Evolutionary conservation across 331 rosid species (phyloP).

Genomic region (Quercus phellos): DNA sequence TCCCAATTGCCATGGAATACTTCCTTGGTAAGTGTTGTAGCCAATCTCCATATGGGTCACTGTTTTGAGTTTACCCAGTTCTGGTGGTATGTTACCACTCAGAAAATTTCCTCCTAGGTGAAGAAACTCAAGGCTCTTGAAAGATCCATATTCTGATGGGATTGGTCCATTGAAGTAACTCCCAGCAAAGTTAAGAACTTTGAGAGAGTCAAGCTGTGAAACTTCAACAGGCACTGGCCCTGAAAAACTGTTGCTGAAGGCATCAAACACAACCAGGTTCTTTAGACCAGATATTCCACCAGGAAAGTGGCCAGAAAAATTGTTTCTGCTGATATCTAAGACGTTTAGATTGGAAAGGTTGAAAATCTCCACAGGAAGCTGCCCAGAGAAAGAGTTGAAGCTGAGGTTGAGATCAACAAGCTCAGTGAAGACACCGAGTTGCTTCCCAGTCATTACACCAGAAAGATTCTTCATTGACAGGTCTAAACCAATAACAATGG

Average conservation of each 20-base stretch:
- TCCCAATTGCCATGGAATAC: conserved; percentile 67
- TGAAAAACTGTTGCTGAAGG: conserved; percentile 88
- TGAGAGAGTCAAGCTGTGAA: conserved; percentile 49
- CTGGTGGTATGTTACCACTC: conserved; percentile 64
- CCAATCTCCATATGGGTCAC: conserved; percentile 94
- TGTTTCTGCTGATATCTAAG: conserved; percentile 82
- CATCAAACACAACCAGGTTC: conserved; percentile 58
- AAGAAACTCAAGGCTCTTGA: conserved; percentile 70
- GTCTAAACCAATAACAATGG: conserved; percentile 55
- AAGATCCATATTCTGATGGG: conserved; percentile 77
- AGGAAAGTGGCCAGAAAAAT: conserved; percentile 80
- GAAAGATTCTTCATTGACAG: conserved; percentile 66
- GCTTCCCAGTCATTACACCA: conserved; percentile 62
- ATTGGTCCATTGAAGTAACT: conserved; percentile 87
- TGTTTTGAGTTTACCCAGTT: conserved; percentile 79
- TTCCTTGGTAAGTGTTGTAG: conserved; percentile 63
- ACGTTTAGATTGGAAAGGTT: conserved; percentile 57
- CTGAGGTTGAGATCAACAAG: conserved; percentile 73
- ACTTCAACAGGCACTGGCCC: conserved; percentile 70
- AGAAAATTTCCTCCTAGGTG: conserved; percentile 85
- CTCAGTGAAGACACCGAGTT: conserved; percentile 50
- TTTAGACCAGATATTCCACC: conserved; percentile 46
- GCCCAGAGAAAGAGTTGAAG: conserved; percentile 64
- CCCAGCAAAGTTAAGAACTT: conserved; percentile 76
- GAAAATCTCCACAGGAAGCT: conserved; percentile 66